Base-by-base conservation (phyloP, 192 early-diverging fungal species). In the Gryganskiella cystojenkinii region DNA sequence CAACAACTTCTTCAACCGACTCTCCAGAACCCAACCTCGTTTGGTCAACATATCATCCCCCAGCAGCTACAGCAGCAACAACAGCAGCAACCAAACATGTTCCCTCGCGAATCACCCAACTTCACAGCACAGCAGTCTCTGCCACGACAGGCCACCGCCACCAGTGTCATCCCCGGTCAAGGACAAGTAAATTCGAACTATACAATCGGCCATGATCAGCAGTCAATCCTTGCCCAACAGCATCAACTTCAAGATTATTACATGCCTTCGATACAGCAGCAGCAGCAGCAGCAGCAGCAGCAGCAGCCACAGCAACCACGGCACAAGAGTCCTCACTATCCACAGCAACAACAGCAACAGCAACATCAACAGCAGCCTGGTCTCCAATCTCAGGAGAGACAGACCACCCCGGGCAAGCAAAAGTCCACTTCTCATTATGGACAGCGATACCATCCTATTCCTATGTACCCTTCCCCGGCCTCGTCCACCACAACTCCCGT, bases 391-490 rank as follows among this genome's bases (percentile, higher is more conserved):
- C 46, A 52, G 15, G 13, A 40, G 37, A 45, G 33, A 40, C 71
- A 64, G 25, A 55, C 56, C 9, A 46, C 65, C 25, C 54, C 72
- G 31, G 44, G 52, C 17, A 76, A 76, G 60, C 72, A 67, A 62
- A 76, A 68, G 60, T 55, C 64, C 25, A 25, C 53, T 22, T 56
- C 72, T 3, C 60, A 76, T 50, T 76, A 76, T 27, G 72, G 59
- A 9, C 64, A 61, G n/a, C 64, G 72, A 28, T 76, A 51, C 33
- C 66, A 76, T 28, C 72, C 72, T 1, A 76, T 76, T 28, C 72
- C 72, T 1, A 76, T 76, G 64, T 76, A 76, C 34, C 65, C 72
- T 24, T 76, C 72, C 7, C 72, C 72, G 28, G 40, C 64, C 5
- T 51, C 72, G 11, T 76, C 72, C 4, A 61, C 72, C 11, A 68